phyloP scores from a whole-genome alignment of 2,329 filamentous ascomycete genomes.

The Chrysosporium keratinophilum region DNA sequence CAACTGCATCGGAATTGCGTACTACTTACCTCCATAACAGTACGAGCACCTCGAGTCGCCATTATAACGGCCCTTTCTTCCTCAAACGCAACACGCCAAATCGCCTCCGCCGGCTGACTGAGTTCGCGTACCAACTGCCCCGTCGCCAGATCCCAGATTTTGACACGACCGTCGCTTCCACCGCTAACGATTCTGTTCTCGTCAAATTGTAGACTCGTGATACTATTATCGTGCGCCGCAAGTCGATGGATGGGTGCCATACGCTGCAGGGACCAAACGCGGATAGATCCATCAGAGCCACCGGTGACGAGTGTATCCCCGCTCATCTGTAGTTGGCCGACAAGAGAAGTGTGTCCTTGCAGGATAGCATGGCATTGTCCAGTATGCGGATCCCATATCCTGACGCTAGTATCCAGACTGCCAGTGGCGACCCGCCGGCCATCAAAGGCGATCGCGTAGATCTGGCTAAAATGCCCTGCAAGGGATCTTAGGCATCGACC shows the following conservation, averaged over 20 bases:
- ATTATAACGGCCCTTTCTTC: conserved; percentile 97
- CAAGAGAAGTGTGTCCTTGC: conserved; percentile 91
- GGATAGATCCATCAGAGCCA: conserved; percentile 87
- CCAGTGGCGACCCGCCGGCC: conserved; percentile 87
- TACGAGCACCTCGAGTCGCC: conserved; percentile 71
- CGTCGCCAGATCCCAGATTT: conserved; percentile 94
- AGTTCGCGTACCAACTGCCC: conserved; percentile 85
- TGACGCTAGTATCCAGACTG: conserved; percentile 88
- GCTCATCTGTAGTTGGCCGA: conserved; percentile 92
- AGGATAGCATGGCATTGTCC: conserved; percentile 83
- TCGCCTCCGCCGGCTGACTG: conserved; percentile 81
- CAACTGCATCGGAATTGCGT: background rate
- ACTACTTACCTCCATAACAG: conserved; percentile 78
- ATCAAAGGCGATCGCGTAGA: conserved; percentile 97
- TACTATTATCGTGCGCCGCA: conserved; percentile 94
- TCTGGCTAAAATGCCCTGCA: conserved; percentile 93
- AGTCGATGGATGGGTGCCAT: conserved; percentile 89
- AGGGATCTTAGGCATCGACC: conserved; percentile 84
- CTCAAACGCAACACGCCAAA: conserved; percentile 96
- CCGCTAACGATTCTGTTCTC: conserved; percentile 91
- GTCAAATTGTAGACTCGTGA: conserved; percentile 95
- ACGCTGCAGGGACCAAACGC: conserved; percentile 87
- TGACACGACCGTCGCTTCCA: conserved; percentile 93
- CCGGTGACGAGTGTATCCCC: conserved; percentile 91
- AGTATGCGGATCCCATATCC: conserved; percentile 88